Evolutionary conservation across 768 basidiomycete species (phyloP), one percentile per base, ranked within the genome.

Genomic region (Multifurca ochricompacta): DNA sequence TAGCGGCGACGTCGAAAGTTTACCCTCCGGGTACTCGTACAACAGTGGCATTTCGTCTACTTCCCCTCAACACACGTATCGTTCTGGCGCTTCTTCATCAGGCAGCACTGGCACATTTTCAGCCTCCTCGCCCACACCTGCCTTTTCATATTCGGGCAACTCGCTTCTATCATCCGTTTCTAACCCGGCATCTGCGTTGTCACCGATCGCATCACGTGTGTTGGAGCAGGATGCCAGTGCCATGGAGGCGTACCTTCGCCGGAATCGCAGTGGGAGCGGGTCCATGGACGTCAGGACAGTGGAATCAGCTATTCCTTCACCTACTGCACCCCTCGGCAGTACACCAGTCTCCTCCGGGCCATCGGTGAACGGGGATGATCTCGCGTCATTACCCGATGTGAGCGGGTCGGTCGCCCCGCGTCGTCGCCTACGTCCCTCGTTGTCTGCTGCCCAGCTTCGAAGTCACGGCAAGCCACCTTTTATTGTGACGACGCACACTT

Each of bases 171-270:
- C 67, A 64, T 23, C 49, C 14, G 43, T 34, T 25, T 47, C 51
- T 31, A 69, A 67, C 63, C 61, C 72, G 23, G 66, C 71, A 18
- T 76, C 77, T 39, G 80, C 80, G 21, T 67, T 91, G 50, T 87
- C 90, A 3, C 90, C 88, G 3, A 78, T 92, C 53, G 86, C 83
- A 27, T 84, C 73, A 62, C 85, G 88, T 31, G 83, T 92, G 76
- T 80, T 83, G 61, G 85, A 90, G 69, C 77, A 82, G 53, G 90
- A 92, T 65, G 89, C 89, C 18, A 86, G 85, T 65, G 91, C 90
- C 34, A 88, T 87, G 75, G 88, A 90, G 67, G 87, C 90, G 63
- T 92, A 90, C 65, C 74, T 89, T 66, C 75, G 79, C 57, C 79
- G 90, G 53, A 87, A 87, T 71, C 79, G 90, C 53, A 91, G 88